Conservation (phyloP, 257 asterid genomes). For the Forsythia viridissima region DNA sequence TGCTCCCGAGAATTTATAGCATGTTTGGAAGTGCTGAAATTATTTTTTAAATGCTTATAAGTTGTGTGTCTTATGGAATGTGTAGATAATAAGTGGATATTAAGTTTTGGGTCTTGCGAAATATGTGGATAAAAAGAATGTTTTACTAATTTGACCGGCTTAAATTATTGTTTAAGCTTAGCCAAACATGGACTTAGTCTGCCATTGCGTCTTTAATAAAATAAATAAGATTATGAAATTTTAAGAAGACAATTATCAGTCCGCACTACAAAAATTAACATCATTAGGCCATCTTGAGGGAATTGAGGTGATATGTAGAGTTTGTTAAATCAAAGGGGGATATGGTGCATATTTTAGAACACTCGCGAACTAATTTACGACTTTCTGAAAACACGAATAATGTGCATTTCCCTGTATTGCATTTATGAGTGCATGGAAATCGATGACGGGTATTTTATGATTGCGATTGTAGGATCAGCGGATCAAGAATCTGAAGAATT, state of each 20-base stretch:
- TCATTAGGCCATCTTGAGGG: background rate
- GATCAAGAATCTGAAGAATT: conserved; percentile 55
- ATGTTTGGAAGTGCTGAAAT: no score
- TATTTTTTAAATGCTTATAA: no score
- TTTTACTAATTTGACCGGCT: no score
- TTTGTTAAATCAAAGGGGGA: background rate
- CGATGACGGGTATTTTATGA: background rate
- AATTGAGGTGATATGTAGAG: background rate
- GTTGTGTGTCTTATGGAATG: no score
- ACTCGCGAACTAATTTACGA: background rate
- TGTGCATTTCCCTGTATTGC: background rate
- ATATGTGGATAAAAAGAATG: no score
- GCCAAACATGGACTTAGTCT: no score
- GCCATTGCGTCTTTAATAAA: no score
- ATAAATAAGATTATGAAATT: no score
- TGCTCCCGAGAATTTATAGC: background rate
- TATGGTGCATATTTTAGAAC: background rate
- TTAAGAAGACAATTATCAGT: background rate
- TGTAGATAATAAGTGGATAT: no score
- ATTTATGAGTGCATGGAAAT: conserved; percentile 1
- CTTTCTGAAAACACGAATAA: background rate
- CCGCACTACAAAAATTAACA: background rate
- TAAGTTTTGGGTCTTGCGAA: no score
- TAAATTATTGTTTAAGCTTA: no score
- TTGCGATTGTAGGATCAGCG: conserved; percentile 45